Evolutionary conservation across 805 yeast genomes (phyloP).

Genomic region (Candida nanaspora): DNA sequence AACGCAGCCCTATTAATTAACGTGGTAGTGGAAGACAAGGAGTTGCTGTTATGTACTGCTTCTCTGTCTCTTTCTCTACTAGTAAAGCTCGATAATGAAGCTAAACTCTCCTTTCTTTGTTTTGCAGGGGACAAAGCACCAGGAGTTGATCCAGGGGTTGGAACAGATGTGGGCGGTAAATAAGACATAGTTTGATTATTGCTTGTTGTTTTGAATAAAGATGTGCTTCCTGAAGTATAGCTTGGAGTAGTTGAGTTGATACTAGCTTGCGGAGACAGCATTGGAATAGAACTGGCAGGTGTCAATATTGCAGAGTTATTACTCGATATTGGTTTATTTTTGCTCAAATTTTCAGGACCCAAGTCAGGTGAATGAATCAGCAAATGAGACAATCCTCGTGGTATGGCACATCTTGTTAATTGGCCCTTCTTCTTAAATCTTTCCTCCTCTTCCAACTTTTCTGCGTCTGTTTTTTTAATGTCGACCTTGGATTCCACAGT

Average conservation of each 20-base stretch:
- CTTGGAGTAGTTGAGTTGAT: conserved; percentile 5
- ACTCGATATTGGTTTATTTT: neutral
- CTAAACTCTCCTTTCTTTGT: conserved; percentile 1
- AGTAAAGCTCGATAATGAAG: conserved; percentile 1
- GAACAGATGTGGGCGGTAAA: neutral
- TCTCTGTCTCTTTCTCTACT: neutral
- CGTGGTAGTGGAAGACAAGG: conserved; percentile 4
- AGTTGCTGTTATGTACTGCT: conserved; percentile 3
- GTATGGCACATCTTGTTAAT: conserved; percentile 43
- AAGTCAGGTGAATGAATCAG: conserved; percentile 33
- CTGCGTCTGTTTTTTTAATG: conserved; percentile 28
- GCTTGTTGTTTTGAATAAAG: neutral
- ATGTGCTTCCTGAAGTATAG: conserved; percentile 3
- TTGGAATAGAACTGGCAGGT: neutral
- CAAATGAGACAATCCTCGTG: conserved; percentile 46
- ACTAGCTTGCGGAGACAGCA: neutral
- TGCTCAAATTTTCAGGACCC: conserved; percentile 13
- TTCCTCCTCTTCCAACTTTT: conserved; percentile 39
- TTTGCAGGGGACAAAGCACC: neutral
- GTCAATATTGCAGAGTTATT: neutral
- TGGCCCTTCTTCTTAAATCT: conserved; percentile 41
- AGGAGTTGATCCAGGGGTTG: neutral
- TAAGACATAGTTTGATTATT: neutral
- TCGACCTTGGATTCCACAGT: conserved; percentile 23
- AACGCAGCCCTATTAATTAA: conserved; percentile 1